Evolutionary conservation across 2,329 filamentous ascomycete species (phyloP).

Genomic region (Fusarium continuum): DNA sequence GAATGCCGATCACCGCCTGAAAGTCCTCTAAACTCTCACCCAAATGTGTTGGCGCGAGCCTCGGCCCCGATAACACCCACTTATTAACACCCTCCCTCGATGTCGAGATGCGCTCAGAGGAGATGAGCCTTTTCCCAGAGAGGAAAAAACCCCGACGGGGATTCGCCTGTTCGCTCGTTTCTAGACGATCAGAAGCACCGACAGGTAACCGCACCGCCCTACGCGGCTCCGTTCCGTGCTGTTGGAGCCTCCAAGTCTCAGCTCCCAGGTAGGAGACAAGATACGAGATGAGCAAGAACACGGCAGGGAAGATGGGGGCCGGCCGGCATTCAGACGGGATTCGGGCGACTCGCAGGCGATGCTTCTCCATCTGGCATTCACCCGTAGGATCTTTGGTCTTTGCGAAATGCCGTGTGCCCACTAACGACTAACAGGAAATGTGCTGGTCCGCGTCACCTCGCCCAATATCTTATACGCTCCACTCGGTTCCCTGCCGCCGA

Average conservation of each 20-base stretch:
- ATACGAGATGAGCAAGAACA: slow-evolving; percentile 28
- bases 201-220: background rate
- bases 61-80: background rate
- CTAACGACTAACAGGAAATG: slow-evolving; percentile 2
- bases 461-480: slow-evolving; percentile 1
- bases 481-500: background rate
- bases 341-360: slow-evolving; percentile 3
- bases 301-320: background rate
- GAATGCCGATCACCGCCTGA: background rate
- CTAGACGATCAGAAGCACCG: background rate
- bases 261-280: background rate
- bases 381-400: slow-evolving; percentile 5
- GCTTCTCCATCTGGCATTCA: slow-evolving; percentile 26
- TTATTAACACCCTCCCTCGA: background rate
- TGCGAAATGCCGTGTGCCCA: background rate
- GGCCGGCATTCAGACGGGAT: slow-evolving; percentile 21
- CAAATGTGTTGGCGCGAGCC: background rate
- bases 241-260: background rate
- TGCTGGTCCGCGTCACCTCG: slow-evolving; percentile 13
- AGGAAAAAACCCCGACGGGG: slow-evolving; percentile 26
- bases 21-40: background rate
- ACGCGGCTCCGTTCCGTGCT: background rate
- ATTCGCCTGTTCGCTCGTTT: slow-evolving; percentile 4
- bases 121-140: background rate
- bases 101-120: background rate